Percentiles rank a stretch among this genome's conserved stretches.
These are phyloP conservation scores for Chrysoporthe puriensis DNA, from an alignment of 2,329 filamentous ascomycete genomes.

Conservation along the genomic window DNA sequence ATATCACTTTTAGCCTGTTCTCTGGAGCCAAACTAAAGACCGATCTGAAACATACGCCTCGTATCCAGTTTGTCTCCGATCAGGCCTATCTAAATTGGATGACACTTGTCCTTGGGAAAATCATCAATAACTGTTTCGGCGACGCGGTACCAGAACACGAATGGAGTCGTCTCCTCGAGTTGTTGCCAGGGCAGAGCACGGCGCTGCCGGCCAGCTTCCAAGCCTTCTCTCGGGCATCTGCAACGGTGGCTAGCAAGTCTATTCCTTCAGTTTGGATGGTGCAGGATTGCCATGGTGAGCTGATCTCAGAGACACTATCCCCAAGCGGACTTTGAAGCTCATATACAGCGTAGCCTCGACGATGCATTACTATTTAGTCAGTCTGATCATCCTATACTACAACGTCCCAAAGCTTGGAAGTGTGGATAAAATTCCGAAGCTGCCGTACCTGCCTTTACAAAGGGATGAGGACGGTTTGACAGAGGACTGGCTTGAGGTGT, in stretches of 20 bases:
- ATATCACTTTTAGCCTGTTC: slow-evolving; percentile 58
- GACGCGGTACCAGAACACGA: slow-evolving; percentile 8
- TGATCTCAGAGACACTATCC: background rate
- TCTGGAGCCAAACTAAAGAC: slow-evolving; percentile 47
- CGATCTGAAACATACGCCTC: slow-evolving; percentile 35
- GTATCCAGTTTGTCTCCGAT: slow-evolving; percentile 31
- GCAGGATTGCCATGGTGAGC: background rate
- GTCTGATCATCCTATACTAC: slow-evolving; percentile 38
- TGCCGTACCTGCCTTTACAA: background rate
- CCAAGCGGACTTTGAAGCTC: no score
- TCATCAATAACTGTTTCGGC: slow-evolving; percentile 46
- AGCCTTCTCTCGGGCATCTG: slow-evolving; percentile 37
- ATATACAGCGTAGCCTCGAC: slow-evolving; percentile 40
- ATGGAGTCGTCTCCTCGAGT: slow-evolving; percentile 33
- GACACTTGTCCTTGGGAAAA: slow-evolving; percentile 46
- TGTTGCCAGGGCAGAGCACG: slow-evolving; percentile 38
- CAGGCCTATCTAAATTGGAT: slow-evolving; percentile 45
- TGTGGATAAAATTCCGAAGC: background rate
- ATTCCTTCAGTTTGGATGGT: slow-evolving; percentile 36
- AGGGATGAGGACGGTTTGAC: no score
- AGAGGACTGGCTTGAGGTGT: slow-evolving; percentile 34
- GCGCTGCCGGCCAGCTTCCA: slow-evolving; percentile 38
- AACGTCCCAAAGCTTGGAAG: background rate
- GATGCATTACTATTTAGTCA: slow-evolving; percentile 47
- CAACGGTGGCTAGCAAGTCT: slow-evolving; percentile 24